A percentile compares a stretch with the other conserved stretches of the same genome.
These are phyloP conservation scores for Suhomyces ambrosiae DNA, from an alignment of 1,139 yeast species.

Conservation along the genomic window DNA sequence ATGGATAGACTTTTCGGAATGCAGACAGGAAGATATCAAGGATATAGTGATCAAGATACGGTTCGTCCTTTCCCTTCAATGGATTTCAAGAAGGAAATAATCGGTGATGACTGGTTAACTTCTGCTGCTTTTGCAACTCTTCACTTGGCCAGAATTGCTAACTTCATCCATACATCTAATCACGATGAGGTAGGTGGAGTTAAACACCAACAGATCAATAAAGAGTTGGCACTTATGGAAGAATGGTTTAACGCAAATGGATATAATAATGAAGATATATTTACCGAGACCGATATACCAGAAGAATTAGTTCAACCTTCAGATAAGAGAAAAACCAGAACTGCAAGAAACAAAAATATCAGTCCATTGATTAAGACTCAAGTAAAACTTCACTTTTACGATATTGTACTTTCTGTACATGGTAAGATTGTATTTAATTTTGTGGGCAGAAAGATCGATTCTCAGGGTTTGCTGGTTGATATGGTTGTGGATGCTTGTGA, in stretches of 20 bases:
- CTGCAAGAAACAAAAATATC: conserved; percentile 5
- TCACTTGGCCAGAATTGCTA: conserved; percentile 44
- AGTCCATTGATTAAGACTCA: conserved; percentile 30
- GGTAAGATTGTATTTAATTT: conserved; percentile 39
- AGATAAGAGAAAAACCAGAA: not conserved
- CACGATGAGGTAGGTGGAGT: conserved; percentile 31
- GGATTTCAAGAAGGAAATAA: conserved; percentile 29
- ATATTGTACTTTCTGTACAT: conserved; percentile 39
- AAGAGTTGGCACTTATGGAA: conserved; percentile 32
- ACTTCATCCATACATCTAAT: conserved; percentile 34
- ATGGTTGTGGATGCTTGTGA: conserved; percentile 40
- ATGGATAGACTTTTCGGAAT: conserved; percentile 58
- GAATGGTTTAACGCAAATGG: conserved; percentile 43
- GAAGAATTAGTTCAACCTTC: conserved; percentile 1
- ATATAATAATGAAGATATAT: conserved; percentile 35
- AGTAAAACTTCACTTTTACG: conserved; percentile 46
- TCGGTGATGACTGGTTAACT: conserved; percentile 56
- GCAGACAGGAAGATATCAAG: conserved; percentile 55
- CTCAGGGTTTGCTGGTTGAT: conserved; percentile 36
- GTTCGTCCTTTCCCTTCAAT: conserved; percentile 35
- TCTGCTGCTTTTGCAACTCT: conserved; percentile 52
- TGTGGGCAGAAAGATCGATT: conserved; percentile 35
- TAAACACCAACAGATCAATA: conserved; percentile 39
- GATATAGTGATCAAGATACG: conserved; percentile 41
- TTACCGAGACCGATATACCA: conserved; percentile 11